Percentiles rank a stretch among this genome's conserved stretches.
Conservation (phyloP, 176 grass and related monocot species). For the Lolium perenne region DNA sequence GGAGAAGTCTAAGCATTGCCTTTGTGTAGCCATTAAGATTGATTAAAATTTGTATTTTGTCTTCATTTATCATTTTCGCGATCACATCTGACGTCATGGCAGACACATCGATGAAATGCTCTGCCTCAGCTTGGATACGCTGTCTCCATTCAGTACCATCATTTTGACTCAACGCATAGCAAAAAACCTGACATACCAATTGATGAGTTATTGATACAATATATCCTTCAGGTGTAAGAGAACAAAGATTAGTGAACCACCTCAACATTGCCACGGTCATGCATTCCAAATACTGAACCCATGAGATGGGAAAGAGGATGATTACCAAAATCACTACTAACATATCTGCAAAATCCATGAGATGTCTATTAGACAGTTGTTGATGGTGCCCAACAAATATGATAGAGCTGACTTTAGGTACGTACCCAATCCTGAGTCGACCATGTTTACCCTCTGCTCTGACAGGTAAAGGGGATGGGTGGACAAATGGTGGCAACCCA, state of each 20-base stretch:
- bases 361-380: slow-evolving; percentile 38
- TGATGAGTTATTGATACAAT: slow-evolving; percentile 2
- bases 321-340: slow-evolving; percentile 39
- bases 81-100: slow-evolving; percentile 23
- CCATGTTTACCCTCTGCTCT: slow-evolving; percentile 45
- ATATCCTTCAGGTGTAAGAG: not conserved
- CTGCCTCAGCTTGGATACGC: slow-evolving; percentile 30
- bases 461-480: slow-evolving; percentile 54
- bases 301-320: slow-evolving; percentile 36
- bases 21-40: slow-evolving; percentile 35
- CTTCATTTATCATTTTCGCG: slow-evolving; percentile 31
- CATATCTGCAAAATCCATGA: slow-evolving; percentile 55
- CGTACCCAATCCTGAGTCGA: slow-evolving; percentile 72
- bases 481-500: slow-evolving; percentile 58
- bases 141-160: slow-evolving; percentile 35
- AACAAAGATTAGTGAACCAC: slow-evolving; percentile 10
- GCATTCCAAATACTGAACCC: slow-evolving; percentile 47
- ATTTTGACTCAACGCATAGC: slow-evolving; percentile 27
- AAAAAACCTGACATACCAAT: slow-evolving; percentile 26
- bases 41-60: slow-evolving; percentile 31
- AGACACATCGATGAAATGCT: slow-evolving; percentile 26
- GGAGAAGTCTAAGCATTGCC: slow-evolving; percentile 2
- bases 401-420: not conserved
- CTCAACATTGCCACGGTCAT: slow-evolving; percentile 67
- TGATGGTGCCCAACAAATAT: slow-evolving; percentile 4